phyloP scores from a whole-genome alignment of 257 asterid genomes.

The Nicotiana tabacum region DNA sequence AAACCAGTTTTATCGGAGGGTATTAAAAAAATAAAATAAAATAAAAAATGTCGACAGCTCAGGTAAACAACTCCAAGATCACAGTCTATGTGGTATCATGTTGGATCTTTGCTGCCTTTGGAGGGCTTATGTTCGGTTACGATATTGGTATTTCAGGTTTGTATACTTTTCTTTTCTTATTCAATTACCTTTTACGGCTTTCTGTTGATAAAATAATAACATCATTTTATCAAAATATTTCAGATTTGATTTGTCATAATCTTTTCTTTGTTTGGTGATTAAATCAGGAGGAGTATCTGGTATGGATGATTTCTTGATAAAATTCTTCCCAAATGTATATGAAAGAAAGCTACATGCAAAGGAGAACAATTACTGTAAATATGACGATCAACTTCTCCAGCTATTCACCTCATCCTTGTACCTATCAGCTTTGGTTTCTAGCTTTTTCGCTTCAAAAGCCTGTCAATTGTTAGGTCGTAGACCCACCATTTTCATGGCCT shows the following conservation, averaged over 20 bases:
- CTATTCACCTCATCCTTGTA: conserved; percentile 81
- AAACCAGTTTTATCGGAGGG: conserved; percentile 5
- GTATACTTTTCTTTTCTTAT: neutral
- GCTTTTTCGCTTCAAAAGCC: conserved; percentile 71
- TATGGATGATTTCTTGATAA: conserved; percentile 75
- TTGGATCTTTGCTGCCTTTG: conserved; percentile 53
- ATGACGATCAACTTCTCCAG: conserved; percentile 68
- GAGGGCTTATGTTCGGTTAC: conserved; percentile 52
- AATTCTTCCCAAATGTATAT: conserved; percentile 52
- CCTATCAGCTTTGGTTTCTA: conserved; percentile 61
- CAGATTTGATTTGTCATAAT: neutral
- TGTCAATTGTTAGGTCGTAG: conserved; percentile 49
- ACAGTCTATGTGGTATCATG: conserved; percentile 35
- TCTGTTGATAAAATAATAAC: too few species aligned
- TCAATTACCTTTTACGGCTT: neutral
- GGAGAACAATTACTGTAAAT: conserved; percentile 74
- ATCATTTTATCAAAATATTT: too few species aligned
- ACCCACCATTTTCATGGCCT: conserved; percentile 55
- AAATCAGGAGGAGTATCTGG: conserved; percentile 66
- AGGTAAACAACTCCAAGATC: conserved; percentile 14
- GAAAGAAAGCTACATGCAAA: conserved; percentile 35
- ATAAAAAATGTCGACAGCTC: neutral
- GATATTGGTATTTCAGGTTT: conserved; percentile 52
- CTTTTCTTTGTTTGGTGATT: neutral
- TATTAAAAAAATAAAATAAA: neutral